Evolutionary conservation across 768 basidiomycete genomes (phyloP).

Genomic region (Leucocoprinus leucothites): DNA sequence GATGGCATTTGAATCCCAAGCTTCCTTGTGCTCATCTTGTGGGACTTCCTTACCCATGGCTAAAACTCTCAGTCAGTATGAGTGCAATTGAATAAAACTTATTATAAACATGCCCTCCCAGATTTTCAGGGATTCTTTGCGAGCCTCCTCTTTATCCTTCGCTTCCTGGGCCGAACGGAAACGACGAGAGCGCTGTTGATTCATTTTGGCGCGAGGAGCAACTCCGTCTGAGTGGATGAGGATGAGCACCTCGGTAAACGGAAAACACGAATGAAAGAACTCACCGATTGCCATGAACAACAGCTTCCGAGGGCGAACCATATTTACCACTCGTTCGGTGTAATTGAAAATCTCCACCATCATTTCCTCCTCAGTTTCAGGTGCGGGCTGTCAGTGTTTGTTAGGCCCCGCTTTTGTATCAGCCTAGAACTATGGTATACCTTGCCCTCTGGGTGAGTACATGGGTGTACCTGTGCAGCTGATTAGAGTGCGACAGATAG

Average conservation of each 20-base stretch:
- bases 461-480: slow-evolving; percentile 80
- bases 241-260: background rate
- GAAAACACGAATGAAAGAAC: slow-evolving; percentile 20
- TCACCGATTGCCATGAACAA: slow-evolving; percentile 98
- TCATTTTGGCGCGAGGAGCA: slow-evolving; percentile 99
- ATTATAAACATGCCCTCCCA: slow-evolving; percentile 67
- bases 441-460: slow-evolving; percentile 98
- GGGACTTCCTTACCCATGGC: slow-evolving; percentile 90
- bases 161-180: slow-evolving; percentile 96
- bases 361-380: slow-evolving; percentile 98
- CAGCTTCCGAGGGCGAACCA: slow-evolving; percentile 92
- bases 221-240: slow-evolving; percentile 70
- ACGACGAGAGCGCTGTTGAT: slow-evolving; percentile 95
- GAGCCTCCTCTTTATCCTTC: slow-evolving; percentile 87
- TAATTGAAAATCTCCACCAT: slow-evolving; percentile 97
- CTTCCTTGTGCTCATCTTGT: slow-evolving; percentile 80
- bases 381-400: slow-evolving; percentile 63
- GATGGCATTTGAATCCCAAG: slow-evolving; percentile 99
- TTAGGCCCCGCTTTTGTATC: background rate
- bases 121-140: slow-evolving; percentile 73
- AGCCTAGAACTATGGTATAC: slow-evolving; percentile 32
- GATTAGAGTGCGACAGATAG: slow-evolving; percentile 4
- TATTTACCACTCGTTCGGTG: slow-evolving; percentile 95
- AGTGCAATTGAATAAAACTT: background rate
- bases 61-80: slow-evolving; percentile 22